A percentile compares a stretch with the other conserved stretches of the same genome.
Evolutionary conservation across 306 rosid species (phyloP).

Genomic region (Medicago arabica): DNA sequence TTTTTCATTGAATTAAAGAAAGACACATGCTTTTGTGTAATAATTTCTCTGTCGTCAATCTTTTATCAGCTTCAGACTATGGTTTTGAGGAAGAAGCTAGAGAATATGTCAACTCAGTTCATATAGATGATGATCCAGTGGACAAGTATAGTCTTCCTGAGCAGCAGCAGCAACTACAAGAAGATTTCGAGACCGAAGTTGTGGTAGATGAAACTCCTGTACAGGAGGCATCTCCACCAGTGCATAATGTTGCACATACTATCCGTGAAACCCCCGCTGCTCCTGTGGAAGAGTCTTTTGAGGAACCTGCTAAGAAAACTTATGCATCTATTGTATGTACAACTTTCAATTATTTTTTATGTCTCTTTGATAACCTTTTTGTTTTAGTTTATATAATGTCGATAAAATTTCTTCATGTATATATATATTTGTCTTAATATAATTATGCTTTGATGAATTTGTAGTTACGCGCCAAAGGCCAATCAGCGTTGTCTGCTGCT

Average conservation of each 20-base stretch:
- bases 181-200: constrained; percentile 69
- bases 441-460: constrained; percentile 39
- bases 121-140: constrained; percentile 81
- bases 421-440: neutral
- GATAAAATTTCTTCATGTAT: neutral
- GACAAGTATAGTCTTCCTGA: constrained; percentile 91
- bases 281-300: constrained; percentile 68
- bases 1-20: too few species aligned
- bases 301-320: constrained; percentile 82
- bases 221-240: constrained; percentile 59
- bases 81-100: constrained; percentile 84
- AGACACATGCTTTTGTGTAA: constrained; percentile 3
- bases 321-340: constrained; percentile 90
- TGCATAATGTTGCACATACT: constrained; percentile 53
- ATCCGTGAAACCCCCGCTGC: constrained; percentile 57
- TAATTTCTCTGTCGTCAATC: neutral
- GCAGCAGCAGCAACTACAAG: constrained; percentile 67
- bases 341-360: neutral
- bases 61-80: constrained; percentile 67
- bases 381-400: neutral
- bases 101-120: constrained; percentile 72
- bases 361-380: neutral
- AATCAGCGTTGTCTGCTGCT: constrained; percentile 50
- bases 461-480: constrained; percentile 79
- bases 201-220: constrained; percentile 80